Evolutionary conservation across 139 green algal species (phyloP).

Genomic region (Coelastrella sp.): DNA sequence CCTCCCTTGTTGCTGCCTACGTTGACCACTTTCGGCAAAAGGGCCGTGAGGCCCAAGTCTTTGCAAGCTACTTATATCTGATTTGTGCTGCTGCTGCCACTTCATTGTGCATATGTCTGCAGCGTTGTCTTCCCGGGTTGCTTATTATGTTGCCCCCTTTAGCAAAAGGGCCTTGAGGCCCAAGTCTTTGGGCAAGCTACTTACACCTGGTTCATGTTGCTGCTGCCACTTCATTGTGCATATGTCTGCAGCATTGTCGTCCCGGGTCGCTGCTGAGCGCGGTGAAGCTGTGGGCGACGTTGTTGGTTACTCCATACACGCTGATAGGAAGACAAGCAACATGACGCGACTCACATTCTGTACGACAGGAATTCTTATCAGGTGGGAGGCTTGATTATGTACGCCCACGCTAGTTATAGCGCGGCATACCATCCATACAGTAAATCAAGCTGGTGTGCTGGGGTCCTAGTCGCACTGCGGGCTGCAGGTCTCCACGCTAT

Average conservation of each 20-base stretch:
- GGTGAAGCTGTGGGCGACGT: constrained; percentile 63
- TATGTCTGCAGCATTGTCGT: constrained; percentile 55
- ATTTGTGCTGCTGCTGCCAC: neutral
- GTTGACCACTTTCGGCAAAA: no score
- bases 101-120: neutral
- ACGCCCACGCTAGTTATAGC: no score
- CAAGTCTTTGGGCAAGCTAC: no score
- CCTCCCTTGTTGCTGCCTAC: neutral
- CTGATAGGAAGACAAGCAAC: constrained; percentile 32
- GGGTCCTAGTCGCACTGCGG: no score
- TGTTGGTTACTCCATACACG: constrained; percentile 69
- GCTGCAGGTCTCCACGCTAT: neutral
- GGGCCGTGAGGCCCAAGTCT: no score
- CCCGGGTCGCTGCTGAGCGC: constrained; percentile 75
- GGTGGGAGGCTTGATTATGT: neutral
- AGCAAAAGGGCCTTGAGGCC: no score
- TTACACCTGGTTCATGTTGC: neutral
- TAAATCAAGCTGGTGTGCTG: no score
- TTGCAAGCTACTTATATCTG: neutral
- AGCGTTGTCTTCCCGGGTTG: neutral
- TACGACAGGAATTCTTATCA: constrained; percentile 76
- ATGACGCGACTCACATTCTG: constrained; percentile 59
- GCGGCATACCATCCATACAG: no score
- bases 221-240: neutral
- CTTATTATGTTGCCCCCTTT: neutral